Base-by-base conservation (phyloP, 2,329 filamentous ascomycete genomes). In the Didymella keratinophila region DNA sequence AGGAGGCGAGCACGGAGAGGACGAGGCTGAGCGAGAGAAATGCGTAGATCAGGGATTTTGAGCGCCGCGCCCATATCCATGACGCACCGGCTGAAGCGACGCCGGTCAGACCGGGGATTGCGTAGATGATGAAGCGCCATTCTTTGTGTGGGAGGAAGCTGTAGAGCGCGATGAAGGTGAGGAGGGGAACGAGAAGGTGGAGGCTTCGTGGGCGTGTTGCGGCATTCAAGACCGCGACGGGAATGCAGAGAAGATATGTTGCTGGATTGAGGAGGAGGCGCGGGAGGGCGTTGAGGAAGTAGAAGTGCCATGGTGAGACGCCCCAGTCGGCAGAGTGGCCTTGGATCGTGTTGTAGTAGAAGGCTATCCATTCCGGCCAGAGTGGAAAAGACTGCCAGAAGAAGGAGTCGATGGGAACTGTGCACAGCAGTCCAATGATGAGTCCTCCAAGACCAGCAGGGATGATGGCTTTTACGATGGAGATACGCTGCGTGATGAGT, bases 111-210 rank as follows among this genome's bases (percentile, higher is more conserved):
- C 89, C 83, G 0, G 95, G 95, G 23, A 96, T 83, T 51, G 87
- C 84, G 78, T 98, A 98, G 69, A 98, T 87, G 67, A 99, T 89
- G 81, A 99, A 99, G 18, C 95, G 90, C 75, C 93, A 90, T 79
- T 99, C 95, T 75, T 99, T 99, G 80, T 99, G 95, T 0, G 94
- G 93, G 61, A 97, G 90, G 49, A 92, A 69, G 63, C 92, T 97
- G 81, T 97, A 98, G 42, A 96, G 76, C 4, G 84, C 84, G 20
- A 96, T 82, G 75, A 93, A 99, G 28, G 85, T 76, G 1, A 96
- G 65, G 10, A 86, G 84, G 0, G 95, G 93, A 2, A 89, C 67
- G 4, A 91, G 68, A 9, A 87, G 77, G 39, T 82, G 81, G 0
- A 91, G 60, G 52, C 78, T 79, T 18, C 72, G 74, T 36, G 63